phyloP scores from a whole-genome alignment of 345 rosid genomes.

The Euclidium syriacum region DNA sequence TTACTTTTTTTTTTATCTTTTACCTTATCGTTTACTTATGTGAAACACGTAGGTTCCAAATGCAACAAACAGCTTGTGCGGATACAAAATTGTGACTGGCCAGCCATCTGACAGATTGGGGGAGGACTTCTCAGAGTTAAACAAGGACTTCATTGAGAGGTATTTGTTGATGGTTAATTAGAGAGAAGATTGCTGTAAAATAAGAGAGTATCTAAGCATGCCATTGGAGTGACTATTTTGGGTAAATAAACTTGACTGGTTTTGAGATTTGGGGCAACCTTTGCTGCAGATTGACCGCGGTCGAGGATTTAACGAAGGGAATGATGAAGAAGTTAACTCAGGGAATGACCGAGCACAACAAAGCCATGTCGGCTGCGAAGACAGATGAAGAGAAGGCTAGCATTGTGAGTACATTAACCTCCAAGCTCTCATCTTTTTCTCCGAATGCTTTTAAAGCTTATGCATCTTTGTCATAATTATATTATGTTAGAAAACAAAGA shows the following conservation, averaged over 20 bases:
- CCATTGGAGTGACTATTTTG: neutral
- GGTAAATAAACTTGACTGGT: neutral
- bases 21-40: conserved; percentile 24
- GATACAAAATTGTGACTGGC: conserved; percentile 96
- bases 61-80: conserved; percentile 93
- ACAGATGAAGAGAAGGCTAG: conserved; percentile 80
- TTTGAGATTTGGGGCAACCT: neutral
- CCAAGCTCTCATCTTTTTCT: neutral
- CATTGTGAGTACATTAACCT: conserved; percentile 51
- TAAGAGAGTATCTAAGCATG: neutral
- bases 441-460: neutral
- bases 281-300: conserved; percentile 58
- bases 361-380: conserved; percentile 95
- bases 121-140: conserved; percentile 87
- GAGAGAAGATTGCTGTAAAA: neutral
- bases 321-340: conserved; percentile 91
- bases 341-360: conserved; percentile 92
- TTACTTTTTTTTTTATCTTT: neutral
- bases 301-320: conserved; percentile 90
- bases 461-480: neutral
- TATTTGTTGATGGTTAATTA: conserved; percentile 5
- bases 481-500: conserved; percentile 75
- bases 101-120: conserved; percentile 99
- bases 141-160: conserved; percentile 93
- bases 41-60: conserved; percentile 72